Conservation (phyloP, 306 rosid species). For the Vigna reflexopilosa region DNA sequence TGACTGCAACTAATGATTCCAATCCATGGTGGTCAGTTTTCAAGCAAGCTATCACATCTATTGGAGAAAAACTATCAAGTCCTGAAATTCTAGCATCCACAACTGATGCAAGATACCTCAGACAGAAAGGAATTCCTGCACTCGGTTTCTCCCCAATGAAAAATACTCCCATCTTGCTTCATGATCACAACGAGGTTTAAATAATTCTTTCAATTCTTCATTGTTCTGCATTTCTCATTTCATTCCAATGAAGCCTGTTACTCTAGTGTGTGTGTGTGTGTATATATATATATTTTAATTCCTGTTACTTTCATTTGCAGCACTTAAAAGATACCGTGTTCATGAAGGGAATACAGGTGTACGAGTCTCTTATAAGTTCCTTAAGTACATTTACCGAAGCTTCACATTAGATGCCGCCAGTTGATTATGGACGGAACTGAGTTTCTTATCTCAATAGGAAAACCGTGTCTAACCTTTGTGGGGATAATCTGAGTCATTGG, state of each 20-base stretch:
- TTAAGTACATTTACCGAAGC: constrained; percentile 65
- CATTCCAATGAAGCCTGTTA: constrained; percentile 4
- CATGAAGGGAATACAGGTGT: constrained; percentile 80
- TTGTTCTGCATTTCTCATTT: not conserved
- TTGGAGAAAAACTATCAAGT: constrained; percentile 79
- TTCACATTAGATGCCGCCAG: constrained; percentile 39
- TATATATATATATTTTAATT: not conserved
- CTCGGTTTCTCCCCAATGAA: constrained; percentile 95
- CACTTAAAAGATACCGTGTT: constrained; percentile 74
- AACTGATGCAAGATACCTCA: constrained; percentile 72
- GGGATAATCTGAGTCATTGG: not conserved
- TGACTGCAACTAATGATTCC: constrained; percentile 73
- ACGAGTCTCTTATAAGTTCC: constrained; percentile 83
- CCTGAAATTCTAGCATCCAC: constrained; percentile 91
- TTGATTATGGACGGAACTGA: constrained; percentile 14
- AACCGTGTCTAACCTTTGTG: not conserved
- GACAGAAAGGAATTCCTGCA: constrained; percentile 80
- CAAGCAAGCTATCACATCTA: constrained; percentile 66
- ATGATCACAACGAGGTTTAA: constrained; percentile 91
- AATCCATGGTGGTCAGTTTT: constrained; percentile 96
- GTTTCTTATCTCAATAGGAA: not conserved
- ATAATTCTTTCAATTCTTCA: constrained; percentile 26
- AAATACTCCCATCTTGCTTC: constrained; percentile 90
- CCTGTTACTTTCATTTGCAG: constrained; percentile 52
- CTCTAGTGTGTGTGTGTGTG: not conserved